Conservation (phyloP, 306 rosid genomes). For the Inga laurina region DNA sequence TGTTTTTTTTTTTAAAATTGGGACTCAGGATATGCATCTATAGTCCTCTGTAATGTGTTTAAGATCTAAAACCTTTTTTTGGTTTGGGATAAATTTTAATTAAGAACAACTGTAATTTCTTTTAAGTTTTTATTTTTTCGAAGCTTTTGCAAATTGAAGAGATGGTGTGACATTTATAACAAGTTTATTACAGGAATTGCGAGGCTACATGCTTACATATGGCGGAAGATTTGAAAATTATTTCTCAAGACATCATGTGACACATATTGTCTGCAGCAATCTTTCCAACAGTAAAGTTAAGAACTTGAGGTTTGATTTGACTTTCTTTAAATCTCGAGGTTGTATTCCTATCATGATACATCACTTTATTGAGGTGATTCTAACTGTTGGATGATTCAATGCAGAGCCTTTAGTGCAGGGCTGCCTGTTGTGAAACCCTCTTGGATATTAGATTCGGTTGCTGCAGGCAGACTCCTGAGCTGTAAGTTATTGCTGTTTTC, state of each 20-base stretch:
- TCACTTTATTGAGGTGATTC: constrained; percentile 15
- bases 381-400: constrained; percentile 32
- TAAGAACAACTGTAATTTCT: not conserved
- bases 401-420: constrained; percentile 87
- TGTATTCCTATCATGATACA: not conserved
- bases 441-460: constrained; percentile 88
- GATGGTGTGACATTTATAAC: not conserved
- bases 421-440: constrained; percentile 89
- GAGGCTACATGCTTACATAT: constrained; percentile 71
- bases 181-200: constrained; percentile 68
- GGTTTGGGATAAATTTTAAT: not conserved
- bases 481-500: constrained; percentile 55
- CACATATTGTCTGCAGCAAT: constrained; percentile 91
- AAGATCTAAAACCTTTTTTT: not conserved
- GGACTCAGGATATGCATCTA: too few species aligned
- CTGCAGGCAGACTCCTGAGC: constrained; percentile 74
- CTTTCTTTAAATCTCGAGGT: constrained; percentile 11
- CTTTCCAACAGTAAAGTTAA: constrained; percentile 77
- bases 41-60: not conserved
- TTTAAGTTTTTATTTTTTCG: not conserved
- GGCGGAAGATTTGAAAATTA: constrained; percentile 93
- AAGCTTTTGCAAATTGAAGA: not conserved
- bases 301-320: constrained; percentile 65
- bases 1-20: too few species aligned
- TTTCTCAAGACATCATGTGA: constrained; percentile 74